Conservation (phyloP, 2,329 filamentous ascomycete genomes). For the Fusarium sp. region DNA sequence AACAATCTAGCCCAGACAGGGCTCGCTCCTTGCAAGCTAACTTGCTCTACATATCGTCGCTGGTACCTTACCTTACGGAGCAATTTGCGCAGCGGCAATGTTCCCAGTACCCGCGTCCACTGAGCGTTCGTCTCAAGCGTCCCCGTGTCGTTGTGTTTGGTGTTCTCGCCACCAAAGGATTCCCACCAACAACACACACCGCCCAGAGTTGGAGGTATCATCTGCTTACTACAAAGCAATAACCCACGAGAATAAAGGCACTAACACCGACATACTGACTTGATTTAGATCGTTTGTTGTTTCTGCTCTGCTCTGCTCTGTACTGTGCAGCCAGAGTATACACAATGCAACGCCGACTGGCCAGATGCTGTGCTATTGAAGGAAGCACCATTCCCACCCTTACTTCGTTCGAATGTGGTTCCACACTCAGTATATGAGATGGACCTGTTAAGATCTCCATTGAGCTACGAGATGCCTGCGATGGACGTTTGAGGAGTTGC, state of each 20-base stretch:
- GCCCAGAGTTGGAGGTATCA: conserved; percentile 13
- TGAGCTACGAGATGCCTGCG: conserved; percentile 13
- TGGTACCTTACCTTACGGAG: conserved; percentile 11
- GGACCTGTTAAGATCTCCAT: conserved; percentile 22
- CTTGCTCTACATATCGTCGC: neutral
- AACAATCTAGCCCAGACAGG: neutral
- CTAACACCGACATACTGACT: conserved; percentile 12
- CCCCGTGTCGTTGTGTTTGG: conserved; percentile 8
- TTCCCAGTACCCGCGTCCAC: conserved; percentile 13
- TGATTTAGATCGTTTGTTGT: conserved; percentile 2
- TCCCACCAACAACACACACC: conserved; percentile 27
- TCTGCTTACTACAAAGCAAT: conserved; percentile 3
- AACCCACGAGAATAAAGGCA: conserved; percentile 14
- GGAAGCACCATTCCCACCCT: conserved; percentile 27
- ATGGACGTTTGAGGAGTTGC: conserved; percentile 18
- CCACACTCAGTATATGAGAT: conserved; percentile 26
- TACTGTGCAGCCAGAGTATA: conserved; percentile 1
- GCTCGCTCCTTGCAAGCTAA: conserved; percentile 11
- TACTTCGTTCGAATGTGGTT: conserved; percentile 4
- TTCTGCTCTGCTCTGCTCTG: neutral
- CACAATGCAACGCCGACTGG: conserved; percentile 19
- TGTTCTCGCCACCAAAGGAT: conserved; percentile 27
- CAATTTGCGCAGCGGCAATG: conserved; percentile 4
- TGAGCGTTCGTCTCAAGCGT: neutral
- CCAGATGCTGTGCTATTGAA: conserved; percentile 11